Evolutionary conservation across 2,329 filamentous ascomycete species (phyloP).

Genomic region (Xylaria sp.): DNA sequence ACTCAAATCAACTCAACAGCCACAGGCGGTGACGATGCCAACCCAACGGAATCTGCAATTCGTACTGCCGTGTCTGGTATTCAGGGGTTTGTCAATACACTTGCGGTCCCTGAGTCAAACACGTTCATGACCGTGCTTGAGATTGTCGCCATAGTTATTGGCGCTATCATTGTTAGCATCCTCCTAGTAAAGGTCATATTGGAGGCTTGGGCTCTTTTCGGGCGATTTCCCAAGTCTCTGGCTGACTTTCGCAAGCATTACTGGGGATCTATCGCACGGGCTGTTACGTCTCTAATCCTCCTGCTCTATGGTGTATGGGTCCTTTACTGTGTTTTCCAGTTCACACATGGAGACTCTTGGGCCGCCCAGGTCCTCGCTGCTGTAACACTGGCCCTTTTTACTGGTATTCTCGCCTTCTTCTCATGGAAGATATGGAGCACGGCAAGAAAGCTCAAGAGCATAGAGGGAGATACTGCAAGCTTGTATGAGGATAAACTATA

Average conservation of each 20-base stretch:
- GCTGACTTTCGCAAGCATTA: constrained; percentile 93
- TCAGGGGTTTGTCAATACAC: constrained; percentile 82
- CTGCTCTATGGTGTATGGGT: constrained; percentile 96
- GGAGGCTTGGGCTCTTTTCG: constrained; percentile 91
- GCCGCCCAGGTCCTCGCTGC: constrained; percentile 86
- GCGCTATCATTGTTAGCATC: constrained; percentile 84
- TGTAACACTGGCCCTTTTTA: constrained; percentile 84
- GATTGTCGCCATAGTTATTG: constrained; percentile 87
- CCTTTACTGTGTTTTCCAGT: constrained; percentile 95
- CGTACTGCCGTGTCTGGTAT: constrained; percentile 75
- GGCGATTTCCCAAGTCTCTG: constrained; percentile 82
- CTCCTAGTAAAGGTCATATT: constrained; percentile 91
- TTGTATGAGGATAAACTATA: constrained; percentile 90
- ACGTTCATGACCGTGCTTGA: constrained; percentile 96
- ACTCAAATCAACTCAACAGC: constrained; percentile 57
- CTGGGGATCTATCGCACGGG: constrained; percentile 90
- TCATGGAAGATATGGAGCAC: constrained; percentile 83
- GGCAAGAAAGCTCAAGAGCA: constrained; percentile 77
- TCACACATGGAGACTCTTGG: constrained; percentile 94
- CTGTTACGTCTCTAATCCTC: constrained; percentile 89
- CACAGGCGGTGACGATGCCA: constrained; percentile 43
- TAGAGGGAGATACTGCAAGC: constrained; percentile 76
- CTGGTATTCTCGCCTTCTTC: constrained; percentile 83
- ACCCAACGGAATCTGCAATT: constrained; percentile 49
- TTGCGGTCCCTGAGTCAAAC: constrained; percentile 87